These are phyloP conservation scores for Boletus edulis DNA, from an alignment of 768 basidiomycete species.

Conservation along the genomic window DNA sequence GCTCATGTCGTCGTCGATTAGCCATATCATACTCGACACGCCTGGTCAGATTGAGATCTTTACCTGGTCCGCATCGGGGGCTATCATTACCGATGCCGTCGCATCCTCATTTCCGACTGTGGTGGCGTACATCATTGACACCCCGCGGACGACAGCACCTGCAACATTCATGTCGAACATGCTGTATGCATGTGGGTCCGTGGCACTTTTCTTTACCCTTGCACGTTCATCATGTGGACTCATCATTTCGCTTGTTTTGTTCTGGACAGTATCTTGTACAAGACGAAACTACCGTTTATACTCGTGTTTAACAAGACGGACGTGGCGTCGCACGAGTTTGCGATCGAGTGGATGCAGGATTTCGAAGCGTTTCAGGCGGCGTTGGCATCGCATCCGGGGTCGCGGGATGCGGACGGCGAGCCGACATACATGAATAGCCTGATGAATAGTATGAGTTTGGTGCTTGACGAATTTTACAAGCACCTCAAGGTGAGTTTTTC, in stretches of 20 bases:
- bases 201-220: not conserved
- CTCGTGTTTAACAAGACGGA: constrained; percentile 99
- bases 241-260: not conserved
- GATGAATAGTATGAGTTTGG: constrained; percentile 99
- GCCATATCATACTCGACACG: constrained; percentile 93
- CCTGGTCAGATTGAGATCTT: constrained; percentile 99
- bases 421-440: constrained; percentile 97
- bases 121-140: constrained; percentile 96
- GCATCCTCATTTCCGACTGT: constrained; percentile 92
- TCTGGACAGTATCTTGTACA: constrained; percentile 81
- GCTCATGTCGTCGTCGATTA: constrained; percentile 29
- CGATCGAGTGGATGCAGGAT: constrained; percentile 97
- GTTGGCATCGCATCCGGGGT: constrained; percentile 65
- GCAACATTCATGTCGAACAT: constrained; percentile 99
- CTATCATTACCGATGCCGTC: constrained; percentile 97
- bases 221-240: not conserved
- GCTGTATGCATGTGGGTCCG: constrained; percentile 95
- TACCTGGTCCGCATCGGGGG: constrained; percentile 98
- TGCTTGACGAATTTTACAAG: constrained; percentile 97
- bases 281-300: constrained; percentile 95
- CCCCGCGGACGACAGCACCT: constrained; percentile 89
- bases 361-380: constrained; percentile 95
- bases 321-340: constrained; percentile 85
- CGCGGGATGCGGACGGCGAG: constrained; percentile 79
- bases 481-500: constrained; percentile 70